Evolutionary conservation across 495 filamentous ascomycete species (phyloP), one percentile per base, ranked within the genome.

Genomic region (Aspergillus homomorphus): DNA sequence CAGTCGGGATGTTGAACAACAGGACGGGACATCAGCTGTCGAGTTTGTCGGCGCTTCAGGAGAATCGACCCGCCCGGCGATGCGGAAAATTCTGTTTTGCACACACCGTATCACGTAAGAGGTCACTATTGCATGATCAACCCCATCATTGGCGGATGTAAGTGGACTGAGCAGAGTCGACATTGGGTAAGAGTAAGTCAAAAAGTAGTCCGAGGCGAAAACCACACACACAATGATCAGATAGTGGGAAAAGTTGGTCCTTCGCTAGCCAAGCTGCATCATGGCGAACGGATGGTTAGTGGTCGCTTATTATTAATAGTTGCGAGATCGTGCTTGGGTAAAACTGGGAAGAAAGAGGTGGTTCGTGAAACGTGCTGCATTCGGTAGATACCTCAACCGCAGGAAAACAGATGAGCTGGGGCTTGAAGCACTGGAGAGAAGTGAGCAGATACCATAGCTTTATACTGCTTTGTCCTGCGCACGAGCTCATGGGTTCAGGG

Each of bases 31-130:
- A 10, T 38, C 12, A 7, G 15, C 4, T 38, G 33, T 38, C 10
- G 33, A 38, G 12, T 6, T 2, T 38, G 48, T 51, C 28, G 23
- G n/a, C 48, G 48, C 48, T 51, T 51, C 48, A 26, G 48, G 48
- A 30, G 33, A 51, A 18, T 6, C 18, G 48, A 51, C 48, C 48
- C 48, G 48, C 48, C 48, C 48, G 48, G 14, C 3, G 21, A 14
- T 38, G 23, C 3, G 48, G 23, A 30, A 51, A 51, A 1, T 19
- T 28, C 4, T 4, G 15, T 48, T 23, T 20, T 20, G 23, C 45
- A 48, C 7, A 22, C 46, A 30, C 48, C 48, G 21, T 24, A 33
- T 28, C 46, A 50, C 46, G 46, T 50, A 50, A 50, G 15, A 23
- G 16, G 7, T 16, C 24, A 24, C n/a, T 2, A 2, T 23, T 28